Percentiles rank a stretch among this genome's conserved stretches.
Evolutionary conservation across 139 green algal genomes (phyloP).

Genomic region (Micromonas commoda): DNA sequence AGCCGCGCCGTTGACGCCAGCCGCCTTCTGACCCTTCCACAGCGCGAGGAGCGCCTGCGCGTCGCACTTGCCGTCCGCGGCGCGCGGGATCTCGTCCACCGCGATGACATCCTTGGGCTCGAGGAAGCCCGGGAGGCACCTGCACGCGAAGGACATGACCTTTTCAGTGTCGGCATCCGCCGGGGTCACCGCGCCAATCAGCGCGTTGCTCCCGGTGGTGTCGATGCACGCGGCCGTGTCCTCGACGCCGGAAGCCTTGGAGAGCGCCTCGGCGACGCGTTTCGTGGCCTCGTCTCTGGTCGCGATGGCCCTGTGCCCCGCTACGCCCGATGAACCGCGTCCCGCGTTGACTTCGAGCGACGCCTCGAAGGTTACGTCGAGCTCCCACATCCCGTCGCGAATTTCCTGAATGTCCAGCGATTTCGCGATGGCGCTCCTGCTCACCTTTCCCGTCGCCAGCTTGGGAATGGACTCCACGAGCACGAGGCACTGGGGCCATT

Average conservation of each 20-base stretch:
- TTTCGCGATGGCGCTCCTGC: conserved; percentile 18
- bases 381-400: conserved; percentile 5
- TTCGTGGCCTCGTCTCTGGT: not conserved
- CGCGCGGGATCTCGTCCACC: not conserved
- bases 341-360: not conserved
- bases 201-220: not conserved
- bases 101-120: conserved; percentile 8
- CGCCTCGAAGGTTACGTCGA: conserved; percentile 19
- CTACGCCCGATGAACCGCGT: no score
- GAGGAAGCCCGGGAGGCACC: conserved; percentile 2
- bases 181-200: not conserved
- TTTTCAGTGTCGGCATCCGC: not conserved
- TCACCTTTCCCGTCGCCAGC: conserved; percentile 23
- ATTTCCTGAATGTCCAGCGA: conserved; percentile 11
- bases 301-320: not conserved
- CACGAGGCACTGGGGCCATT: conserved; percentile 28
- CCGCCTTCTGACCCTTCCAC: no score
- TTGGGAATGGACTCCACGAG: conserved; percentile 16
- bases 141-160: not conserved
- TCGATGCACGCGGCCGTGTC: not conserved
- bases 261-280: not conserved
- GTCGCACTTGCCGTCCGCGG: not conserved
- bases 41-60: not conserved
- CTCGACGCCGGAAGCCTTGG: not conserved
- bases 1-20: no score